phyloP scores from a whole-genome alignment of 1,284 basidiomycete genomes.

The Leccinum insolens region DNA sequence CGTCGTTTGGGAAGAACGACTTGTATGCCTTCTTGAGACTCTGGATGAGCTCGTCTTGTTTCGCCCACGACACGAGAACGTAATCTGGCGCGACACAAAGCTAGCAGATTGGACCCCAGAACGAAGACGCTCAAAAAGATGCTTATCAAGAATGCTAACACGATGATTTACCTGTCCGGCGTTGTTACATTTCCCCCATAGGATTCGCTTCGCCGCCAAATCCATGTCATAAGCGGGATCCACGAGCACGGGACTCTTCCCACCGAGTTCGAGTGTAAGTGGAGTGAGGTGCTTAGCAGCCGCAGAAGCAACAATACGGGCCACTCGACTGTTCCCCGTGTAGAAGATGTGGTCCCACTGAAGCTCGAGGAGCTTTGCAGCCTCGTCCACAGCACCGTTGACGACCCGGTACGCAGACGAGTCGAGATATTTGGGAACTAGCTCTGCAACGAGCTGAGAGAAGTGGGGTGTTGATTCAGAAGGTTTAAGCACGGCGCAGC shows the following conservation, averaged over 20 bases:
- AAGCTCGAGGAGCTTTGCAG: slow-evolving; percentile 51
- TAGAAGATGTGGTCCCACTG: slow-evolving; percentile 63
- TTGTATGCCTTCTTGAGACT: slow-evolving; percentile 45
- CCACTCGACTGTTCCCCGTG: slow-evolving; percentile 48
- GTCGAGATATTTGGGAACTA: slow-evolving; percentile 70
- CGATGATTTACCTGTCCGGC: slow-evolving; percentile 45
- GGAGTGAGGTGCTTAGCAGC: slow-evolving; percentile 69
- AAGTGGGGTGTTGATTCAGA: slow-evolving; percentile 59
- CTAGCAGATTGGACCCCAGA: slow-evolving; percentile 25
- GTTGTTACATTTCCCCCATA: slow-evolving; percentile 60
- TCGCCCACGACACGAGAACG: slow-evolving; percentile 52
- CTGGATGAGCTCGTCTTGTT: slow-evolving; percentile 55
- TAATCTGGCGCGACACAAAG: slow-evolving; percentile 71
- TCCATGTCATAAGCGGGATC: slow-evolving; percentile 50
- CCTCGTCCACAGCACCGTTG: slow-evolving; percentile 59
- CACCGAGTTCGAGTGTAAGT: slow-evolving; percentile 66
- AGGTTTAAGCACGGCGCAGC: slow-evolving; percentile 60
- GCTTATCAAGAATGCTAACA: background rate
- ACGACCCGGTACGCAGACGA: slow-evolving; percentile 49
- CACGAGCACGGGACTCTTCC: slow-evolving; percentile 66
- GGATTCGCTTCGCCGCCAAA: slow-evolving; percentile 46
- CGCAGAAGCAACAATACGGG: slow-evolving; percentile 61
- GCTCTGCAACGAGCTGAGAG: slow-evolving; percentile 54
- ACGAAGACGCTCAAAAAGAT: background rate
- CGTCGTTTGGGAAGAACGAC: slow-evolving; percentile 34